Base-by-base conservation (phyloP, 2,329 filamentous ascomycete genomes). In the Diatrype stigma region DNA sequence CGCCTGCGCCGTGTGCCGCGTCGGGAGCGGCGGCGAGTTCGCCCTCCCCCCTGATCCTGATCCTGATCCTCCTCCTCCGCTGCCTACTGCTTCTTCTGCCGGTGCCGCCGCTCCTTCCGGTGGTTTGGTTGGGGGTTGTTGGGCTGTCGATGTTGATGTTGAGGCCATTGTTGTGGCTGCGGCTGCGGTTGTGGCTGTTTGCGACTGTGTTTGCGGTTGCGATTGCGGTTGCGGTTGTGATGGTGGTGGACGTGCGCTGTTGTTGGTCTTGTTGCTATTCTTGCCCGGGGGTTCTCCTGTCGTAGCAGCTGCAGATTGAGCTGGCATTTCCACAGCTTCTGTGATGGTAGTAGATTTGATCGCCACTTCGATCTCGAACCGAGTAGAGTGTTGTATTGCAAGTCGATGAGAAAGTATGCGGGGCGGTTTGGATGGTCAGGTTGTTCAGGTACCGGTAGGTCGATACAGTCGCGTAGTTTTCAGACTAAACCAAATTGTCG, bases 1-100 rank as follows among this genome's bases (percentile, higher is more conserved):
- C 0, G 74, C 70, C 42, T 69, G 65, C 30, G 73, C 63, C 11
- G 70, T 73, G 63, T 73, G 72, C 21, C 69, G 70, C 45, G 65
- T 56, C 1, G 74, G 74, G 1, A 74, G 49, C 2, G 59, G 64
- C 10, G 60, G 57, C 12, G 61, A 62, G 23, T 23, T 7, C 32
- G 19, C 19, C 7, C 30, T 14, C 30, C 7, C 30, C 30, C 14
- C 30, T 14, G 30, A n/a, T n/a, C n/a, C n/a, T n/a, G n/a, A n/a
- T n/a, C n/a, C n/a, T n/a, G n/a, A n/a, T n/a, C n/a, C n/a, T n/a
- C n/a, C n/a, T n/a, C n/a, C n/a, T n/a, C n/a, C n/a, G 26, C 6
- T n/a, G 7, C 32, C 34, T 21, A 51, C 46, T 22, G 58, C 49
- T 37, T 30, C 42, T 50, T 19, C 38, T 37, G 35, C 30, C 49